phyloP scores from a whole-genome alignment of 768 basidiomycete species.

The Guyanaporus albipodus region DNA sequence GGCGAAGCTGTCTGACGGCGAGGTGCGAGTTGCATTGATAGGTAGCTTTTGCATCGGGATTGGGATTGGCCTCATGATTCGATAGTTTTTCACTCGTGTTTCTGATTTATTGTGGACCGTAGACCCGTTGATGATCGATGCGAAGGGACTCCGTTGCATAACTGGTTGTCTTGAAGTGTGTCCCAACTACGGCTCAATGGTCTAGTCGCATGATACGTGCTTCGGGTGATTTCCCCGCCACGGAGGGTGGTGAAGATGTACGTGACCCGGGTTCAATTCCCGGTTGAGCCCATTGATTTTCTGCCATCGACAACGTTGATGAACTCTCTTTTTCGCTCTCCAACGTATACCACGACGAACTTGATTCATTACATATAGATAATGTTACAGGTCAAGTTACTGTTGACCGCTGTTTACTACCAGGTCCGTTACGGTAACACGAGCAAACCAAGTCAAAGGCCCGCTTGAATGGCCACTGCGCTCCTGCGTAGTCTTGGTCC shows the following conservation, averaged over 20 bases:
- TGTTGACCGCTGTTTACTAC: constrained; percentile 18
- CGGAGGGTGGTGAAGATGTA: constrained; percentile 29
- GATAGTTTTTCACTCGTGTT: constrained; percentile 13
- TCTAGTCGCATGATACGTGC: constrained; percentile 37
- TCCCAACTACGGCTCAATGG: constrained; percentile 25
- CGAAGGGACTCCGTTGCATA: too few relatives aligned
- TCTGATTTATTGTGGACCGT: background rate
- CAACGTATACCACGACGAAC: too few relatives aligned
- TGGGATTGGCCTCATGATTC: constrained; percentile 39
- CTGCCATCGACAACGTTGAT: background rate
- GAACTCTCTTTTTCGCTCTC: too few relatives aligned
- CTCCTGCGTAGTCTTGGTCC: constrained; percentile 26
- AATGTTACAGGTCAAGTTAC: too few relatives aligned
- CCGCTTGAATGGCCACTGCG: background rate
- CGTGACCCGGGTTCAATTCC: constrained; percentile 37
- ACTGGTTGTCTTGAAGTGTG: background rate
- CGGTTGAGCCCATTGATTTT: constrained; percentile 21
- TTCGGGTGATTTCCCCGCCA: constrained; percentile 25
- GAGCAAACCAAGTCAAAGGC: constrained; percentile 6
- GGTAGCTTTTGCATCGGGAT: constrained; percentile 45
- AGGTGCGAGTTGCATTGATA: constrained; percentile 33
- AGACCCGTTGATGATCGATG: too few relatives aligned
- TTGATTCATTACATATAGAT: too few relatives aligned
- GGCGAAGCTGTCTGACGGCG: constrained; percentile 23
- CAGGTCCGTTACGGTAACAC: constrained; percentile 14